Evolutionary conservation across 768 basidiomycete species (phyloP).

Genomic region (Astraeus odoratus): DNA sequence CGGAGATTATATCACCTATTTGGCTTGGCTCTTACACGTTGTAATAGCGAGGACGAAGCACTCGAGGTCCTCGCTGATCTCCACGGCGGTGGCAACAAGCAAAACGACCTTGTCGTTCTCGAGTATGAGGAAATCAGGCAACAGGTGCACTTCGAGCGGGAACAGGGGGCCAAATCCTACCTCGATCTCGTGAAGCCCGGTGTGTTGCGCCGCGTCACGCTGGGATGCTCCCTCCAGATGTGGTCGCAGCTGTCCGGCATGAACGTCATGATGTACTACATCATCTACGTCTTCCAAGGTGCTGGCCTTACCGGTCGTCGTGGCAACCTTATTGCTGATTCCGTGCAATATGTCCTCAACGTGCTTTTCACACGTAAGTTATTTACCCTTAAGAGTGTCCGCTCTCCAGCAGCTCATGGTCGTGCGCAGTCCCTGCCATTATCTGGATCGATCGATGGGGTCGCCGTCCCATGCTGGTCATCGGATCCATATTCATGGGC

Average conservation of each 20-base stretch:
- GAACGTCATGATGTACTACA: conserved; percentile 71
- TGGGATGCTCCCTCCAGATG: conserved; percentile 70
- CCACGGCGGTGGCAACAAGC: conserved; percentile 52
- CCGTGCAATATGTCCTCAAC: conserved; percentile 49
- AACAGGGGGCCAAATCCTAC: conserved; percentile 65
- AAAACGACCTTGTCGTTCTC: conserved; percentile 56
- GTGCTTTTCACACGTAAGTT: conserved; percentile 26
- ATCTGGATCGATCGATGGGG: conserved; percentile 75
- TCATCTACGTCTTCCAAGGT: conserved; percentile 66
- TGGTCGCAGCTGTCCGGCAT: conserved; percentile 75
- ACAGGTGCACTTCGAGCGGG: conserved; percentile 53
- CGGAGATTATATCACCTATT: neutral
- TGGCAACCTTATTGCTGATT: conserved; percentile 69
- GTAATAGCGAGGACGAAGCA: conserved; percentile 42
- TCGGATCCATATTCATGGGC: conserved; percentile 61
- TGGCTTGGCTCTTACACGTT: conserved; percentile 1
- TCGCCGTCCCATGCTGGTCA: conserved; percentile 66
- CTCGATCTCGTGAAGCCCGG: conserved; percentile 59
- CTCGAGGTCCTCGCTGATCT: conserved; percentile 69
- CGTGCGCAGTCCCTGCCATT: conserved; percentile 34
- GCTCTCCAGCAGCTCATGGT: neutral
- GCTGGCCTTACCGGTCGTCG: conserved; percentile 71
- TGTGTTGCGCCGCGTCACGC: conserved; percentile 61
- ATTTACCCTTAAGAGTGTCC: neutral
- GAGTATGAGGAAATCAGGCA: conserved; percentile 63